Evolutionary conservation across 768 basidiomycete genomes (phyloP), one percentile per base, ranked within the genome.

Genomic region (Clitopilus passeckerianus): DNA sequence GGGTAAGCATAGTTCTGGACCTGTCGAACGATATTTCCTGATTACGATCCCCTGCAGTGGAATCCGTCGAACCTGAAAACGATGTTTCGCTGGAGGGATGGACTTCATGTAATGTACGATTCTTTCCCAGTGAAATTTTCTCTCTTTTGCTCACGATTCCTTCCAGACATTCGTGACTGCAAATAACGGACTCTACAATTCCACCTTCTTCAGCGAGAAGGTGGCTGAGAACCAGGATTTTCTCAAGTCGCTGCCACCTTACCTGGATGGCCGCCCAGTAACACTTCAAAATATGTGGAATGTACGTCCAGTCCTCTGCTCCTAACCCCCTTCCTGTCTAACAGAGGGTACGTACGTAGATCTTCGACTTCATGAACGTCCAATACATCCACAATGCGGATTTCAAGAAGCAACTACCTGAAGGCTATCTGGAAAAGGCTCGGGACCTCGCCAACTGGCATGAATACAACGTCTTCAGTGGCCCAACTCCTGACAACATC

Each of bases 311-410:
- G 23, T 37, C 22, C 27, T 6, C 8, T 33, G n/a, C n/a, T n/a
- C n/a, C n/a, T n/a, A n/a, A n/a, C 16, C 37, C 53, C 37, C n/a
- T 7, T n/a, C 1, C 37, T 34, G 16, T 30, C 7, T 30, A 7
- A 30, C 27, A 30, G 27, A 1, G 16, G 22, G 20, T 53, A 14
- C 37, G 41, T 24, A 22, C 20, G 16, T 22, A 88, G 86, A 80
- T 89, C 55, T 90, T 73, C 66, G 86, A 90, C 64, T 91, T 81
- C 63, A 85, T 91, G 78, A 90, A 89, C 66, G 87, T 91, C 55
- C 78, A 88, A 64, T 78, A 65, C 50, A 86, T 88, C 54, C 87
- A 92, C 70, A 85, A 90, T 59, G 74, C 74, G 27, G 77, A 75
- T 0, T 91, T 89, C 61, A 66, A 73, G 7, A 57, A 72, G 0